Evolutionary conservation across 208 protist genomes (phyloP), one percentile per base, ranked within the genome.

Genomic region (Endotrypanum monterogeii): DNA sequence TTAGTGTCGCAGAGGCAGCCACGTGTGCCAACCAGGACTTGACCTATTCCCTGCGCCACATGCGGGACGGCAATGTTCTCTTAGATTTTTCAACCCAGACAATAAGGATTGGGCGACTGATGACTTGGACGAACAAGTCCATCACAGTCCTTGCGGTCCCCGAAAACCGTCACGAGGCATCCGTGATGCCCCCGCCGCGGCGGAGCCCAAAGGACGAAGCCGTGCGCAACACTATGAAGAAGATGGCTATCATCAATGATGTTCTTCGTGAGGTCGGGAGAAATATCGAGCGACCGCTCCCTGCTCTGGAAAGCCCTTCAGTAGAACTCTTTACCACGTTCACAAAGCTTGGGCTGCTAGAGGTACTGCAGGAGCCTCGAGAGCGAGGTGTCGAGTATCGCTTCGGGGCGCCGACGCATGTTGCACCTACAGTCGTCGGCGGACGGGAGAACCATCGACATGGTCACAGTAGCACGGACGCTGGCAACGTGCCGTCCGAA

Each of bases 21-120:
- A 92, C 86, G 57, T 87, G 65, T 52, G 55, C 57, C 5, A 83
- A 82, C 32, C 91, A 95, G 14, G 89, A 93, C 66, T 73, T 95
- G 16, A 92, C 87, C 35, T 91, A 84, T 78, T 85, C 86, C 18
- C 75, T 92, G 70, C 81, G 83, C 11, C 83, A 95, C 75, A 75
- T 95, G 65, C 73, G 66, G 16, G 77, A 87, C 50, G 86, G 85
- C 52, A 85, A 88, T 73, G 86, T 86, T 25, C 78, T 95, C 55
- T 79, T 95, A 2, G 87, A 93, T 70, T 94, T 93, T 68, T 88
- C 84, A 23, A 80, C 76, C n/a, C 32, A 83, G 65, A 46, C 74
- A 28, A 81, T 86, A 6, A 81, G 79, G 60, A 75, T 91, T 44
- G 88, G 90, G 20, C 82, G 83, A 32, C 76, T 94, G 12, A 87